Evolutionary conservation across 108 stramenopile species (phyloP).

Genomic region (Schizochytrium sp.): DNA sequence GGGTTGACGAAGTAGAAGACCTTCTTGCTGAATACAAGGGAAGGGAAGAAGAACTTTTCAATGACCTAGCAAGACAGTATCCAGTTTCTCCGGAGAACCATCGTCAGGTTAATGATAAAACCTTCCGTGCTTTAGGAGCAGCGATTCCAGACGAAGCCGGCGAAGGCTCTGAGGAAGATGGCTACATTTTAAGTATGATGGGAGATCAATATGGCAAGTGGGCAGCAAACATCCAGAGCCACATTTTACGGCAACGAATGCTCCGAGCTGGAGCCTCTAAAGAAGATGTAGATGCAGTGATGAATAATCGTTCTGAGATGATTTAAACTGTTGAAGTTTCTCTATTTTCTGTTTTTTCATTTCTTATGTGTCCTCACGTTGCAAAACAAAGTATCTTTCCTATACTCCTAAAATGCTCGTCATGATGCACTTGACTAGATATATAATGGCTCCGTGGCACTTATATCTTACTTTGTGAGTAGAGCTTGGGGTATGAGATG

Average conservation of each 20-base stretch:
- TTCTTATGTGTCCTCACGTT: too few species aligned
- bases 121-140: not conserved
- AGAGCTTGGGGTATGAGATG: too few species aligned
- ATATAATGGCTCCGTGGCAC: too few species aligned
- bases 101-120: not conserved
- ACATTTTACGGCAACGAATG: constrained; percentile 45
- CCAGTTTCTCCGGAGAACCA: not conserved
- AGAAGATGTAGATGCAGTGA: constrained; percentile 38
- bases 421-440: too few species aligned
- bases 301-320: constrained; percentile 50
- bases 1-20: constrained; percentile 19
- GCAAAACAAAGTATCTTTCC: too few species aligned
- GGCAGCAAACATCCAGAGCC: constrained; percentile 49
- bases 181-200: constrained; percentile 48
- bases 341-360: not conserved
- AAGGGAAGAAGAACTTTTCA: constrained; percentile 22
- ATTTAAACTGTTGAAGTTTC: not conserved
- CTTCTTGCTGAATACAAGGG: constrained; percentile 50
- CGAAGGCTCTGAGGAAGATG: constrained; percentile 21
- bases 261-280: constrained; percentile 36
- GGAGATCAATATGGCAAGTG: constrained; percentile 31
- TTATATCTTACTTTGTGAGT: too few species aligned
- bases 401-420: too few species aligned
- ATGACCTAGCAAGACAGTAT: constrained; percentile 40
- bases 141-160: constrained; percentile 28